phyloP scores from a whole-genome alignment of 371 early-diverging fungal species.

The Mucor velutinosus region DNA sequence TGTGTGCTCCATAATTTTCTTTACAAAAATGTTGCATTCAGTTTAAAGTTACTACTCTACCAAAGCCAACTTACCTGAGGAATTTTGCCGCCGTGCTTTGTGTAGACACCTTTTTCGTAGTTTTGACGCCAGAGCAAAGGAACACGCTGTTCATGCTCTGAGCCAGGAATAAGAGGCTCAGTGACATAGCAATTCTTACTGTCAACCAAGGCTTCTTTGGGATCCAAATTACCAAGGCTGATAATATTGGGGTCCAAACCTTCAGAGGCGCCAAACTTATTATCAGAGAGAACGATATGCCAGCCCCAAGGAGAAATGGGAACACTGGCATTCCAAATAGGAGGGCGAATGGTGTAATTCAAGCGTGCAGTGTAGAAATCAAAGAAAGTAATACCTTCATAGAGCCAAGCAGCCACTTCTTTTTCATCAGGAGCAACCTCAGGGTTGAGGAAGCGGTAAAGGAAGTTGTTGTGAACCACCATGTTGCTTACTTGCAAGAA shows the following conservation, averaged over 20 bases:
- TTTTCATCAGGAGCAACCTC: slow-evolving; percentile 13
- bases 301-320: slow-evolving; percentile 44
- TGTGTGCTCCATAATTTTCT: slow-evolving; percentile 24
- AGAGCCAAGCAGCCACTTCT: slow-evolving; percentile 39
- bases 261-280: slow-evolving; percentile 39
- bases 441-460: slow-evolving; percentile 36
- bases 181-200: slow-evolving; percentile 45
- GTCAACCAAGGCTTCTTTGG: slow-evolving; percentile 27
- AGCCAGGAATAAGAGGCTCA: slow-evolving; percentile 25
- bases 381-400: slow-evolving; percentile 48
- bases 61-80: slow-evolving; percentile 21
- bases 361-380: slow-evolving; percentile 48
- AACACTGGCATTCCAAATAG: slow-evolving; percentile 41
- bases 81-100: slow-evolving; percentile 29
- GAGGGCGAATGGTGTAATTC: slow-evolving; percentile 40
- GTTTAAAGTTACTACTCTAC: neutral
- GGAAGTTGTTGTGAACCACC: slow-evolving; percentile 41
- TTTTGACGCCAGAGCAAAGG: slow-evolving; percentile 40
- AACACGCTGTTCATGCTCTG: slow-evolving; percentile 11
- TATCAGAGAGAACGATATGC: slow-evolving; percentile 33
- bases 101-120: slow-evolving; percentile 23
- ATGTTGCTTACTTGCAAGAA: slow-evolving; percentile 45
- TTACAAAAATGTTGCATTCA: neutral
- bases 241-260: slow-evolving; percentile 44
- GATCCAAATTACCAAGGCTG: slow-evolving; percentile 43